These are phyloP conservation scores for Cryphonectria naterciae DNA, from an alignment of 2,329 filamentous ascomycete species.

Conservation along the genomic window DNA sequence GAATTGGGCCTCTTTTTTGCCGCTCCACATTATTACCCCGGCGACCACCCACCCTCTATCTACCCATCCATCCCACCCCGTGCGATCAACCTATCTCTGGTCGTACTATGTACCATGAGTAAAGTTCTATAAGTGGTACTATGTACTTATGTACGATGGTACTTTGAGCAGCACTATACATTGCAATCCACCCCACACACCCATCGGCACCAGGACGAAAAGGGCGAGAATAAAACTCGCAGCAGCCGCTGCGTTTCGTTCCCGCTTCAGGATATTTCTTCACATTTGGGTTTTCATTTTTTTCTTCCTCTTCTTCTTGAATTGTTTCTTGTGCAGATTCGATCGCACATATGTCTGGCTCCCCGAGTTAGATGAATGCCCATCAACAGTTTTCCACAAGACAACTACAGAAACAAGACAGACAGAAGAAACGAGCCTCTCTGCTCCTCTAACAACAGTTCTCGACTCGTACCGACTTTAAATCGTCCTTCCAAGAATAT, in stretches of 20 bases:
- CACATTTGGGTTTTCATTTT: not conserved
- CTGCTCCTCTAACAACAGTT: not conserved
- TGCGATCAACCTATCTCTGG: constrained; percentile 9
- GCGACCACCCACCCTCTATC: constrained; percentile 12
- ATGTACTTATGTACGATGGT: not conserved
- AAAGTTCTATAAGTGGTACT: not conserved
- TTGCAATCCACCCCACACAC: constrained; percentile 1
- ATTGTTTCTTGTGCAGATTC: not conserved
- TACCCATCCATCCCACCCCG: constrained; percentile 8
- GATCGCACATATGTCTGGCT: not conserved
- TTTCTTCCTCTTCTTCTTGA: too few species aligned
- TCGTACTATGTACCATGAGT: constrained; percentile 4
- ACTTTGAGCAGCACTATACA: not conserved
- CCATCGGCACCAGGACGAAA: constrained; percentile 2
- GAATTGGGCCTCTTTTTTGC: not conserved
- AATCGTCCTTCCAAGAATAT: constrained; percentile 16
- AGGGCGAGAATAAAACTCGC: constrained; percentile 28
- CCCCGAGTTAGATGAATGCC: not conserved
- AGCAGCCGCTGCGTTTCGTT: constrained; percentile 19
- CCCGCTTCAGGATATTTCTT: constrained; percentile 17
- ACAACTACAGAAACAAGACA: not conserved
- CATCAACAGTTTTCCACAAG: not conserved
- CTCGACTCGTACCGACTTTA: not conserved
- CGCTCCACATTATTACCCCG: constrained; percentile 9
- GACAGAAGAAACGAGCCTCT: not conserved